Base-by-base conservation (phyloP, 108 stramenopile genomes). In the Mediolabrus comicus region DNA sequence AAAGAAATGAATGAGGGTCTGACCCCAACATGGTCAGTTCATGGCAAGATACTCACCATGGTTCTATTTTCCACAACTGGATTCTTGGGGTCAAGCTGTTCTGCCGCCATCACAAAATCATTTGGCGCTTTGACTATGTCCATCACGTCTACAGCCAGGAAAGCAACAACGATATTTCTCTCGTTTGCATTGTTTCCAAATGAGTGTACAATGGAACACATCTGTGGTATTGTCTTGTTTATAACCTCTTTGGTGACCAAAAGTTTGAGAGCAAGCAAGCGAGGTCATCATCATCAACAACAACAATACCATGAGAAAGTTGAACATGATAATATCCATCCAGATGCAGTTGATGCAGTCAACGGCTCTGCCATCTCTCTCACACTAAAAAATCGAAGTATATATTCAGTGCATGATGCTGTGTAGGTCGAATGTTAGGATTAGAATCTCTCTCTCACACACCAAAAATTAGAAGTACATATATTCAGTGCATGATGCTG, bases 71-170 rank as follows among this genome's bases (percentile, higher is more conserved):
- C 84, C 1, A 76, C 80, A 43, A 90, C 89, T 79, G 95, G 95
- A 10, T 96, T 92, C 63, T 83, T 96, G 54, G 88, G 90, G 7
- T 78, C 74, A n/a, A 85, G 84, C 24, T 94, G 89, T 56, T 86
- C 87, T 10, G 95, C 92, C 13, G 92, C 92, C 41, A 96, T 96
- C 53, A 94, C 95, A 16, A 96, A 96, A 71, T 74, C 92, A 17
- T 96, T 94, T 69, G 95, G 95, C 17, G 95, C 95, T 10, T 77
- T 96, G 56, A 82, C 91, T 22, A 94, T 94, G 91, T 87, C 86
- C 17, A 91, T 96, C 12, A 96, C 92, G 13, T 90, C 90, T 16
- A 92, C 91, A 26, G 89, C 91, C 1, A 69, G 94, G 56, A 94
- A 94, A 67, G 95, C 95, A n/a, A 85, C 90, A 3, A 96, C 95